phyloP scores from a whole-genome alignment of 2,329 filamentous ascomycete species.

The Trichothecium roseum region DNA sequence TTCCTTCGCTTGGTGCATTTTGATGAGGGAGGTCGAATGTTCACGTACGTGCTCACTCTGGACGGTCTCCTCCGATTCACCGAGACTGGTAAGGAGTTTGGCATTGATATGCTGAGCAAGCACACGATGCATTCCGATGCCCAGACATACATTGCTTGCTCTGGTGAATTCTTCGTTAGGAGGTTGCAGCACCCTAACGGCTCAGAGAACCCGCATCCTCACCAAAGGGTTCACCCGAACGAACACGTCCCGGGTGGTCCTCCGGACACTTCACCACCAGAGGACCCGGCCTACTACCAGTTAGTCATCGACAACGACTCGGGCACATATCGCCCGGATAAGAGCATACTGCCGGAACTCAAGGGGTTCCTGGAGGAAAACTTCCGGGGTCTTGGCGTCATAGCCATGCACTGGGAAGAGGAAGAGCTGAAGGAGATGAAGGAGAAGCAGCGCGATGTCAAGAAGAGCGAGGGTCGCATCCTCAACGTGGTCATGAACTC shows the following conservation, averaged over 20 bases:
- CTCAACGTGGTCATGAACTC: slow-evolving; percentile 47
- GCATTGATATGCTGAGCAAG: slow-evolving; percentile 85
- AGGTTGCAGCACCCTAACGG: slow-evolving; percentile 41
- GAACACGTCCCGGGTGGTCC: slow-evolving; percentile 36
- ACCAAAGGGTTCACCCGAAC: slow-evolving; percentile 40
- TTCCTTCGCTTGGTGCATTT: slow-evolving; percentile 83
- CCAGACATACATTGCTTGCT: slow-evolving; percentile 80
- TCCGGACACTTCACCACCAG: slow-evolving; percentile 29
- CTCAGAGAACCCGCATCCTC: slow-evolving; percentile 29
- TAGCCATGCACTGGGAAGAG: slow-evolving; percentile 69
- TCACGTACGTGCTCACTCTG: slow-evolving; percentile 84
- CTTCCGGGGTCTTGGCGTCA: slow-evolving; percentile 66
- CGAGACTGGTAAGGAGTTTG: slow-evolving; percentile 91
- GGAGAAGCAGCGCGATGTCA: slow-evolving; percentile 59
- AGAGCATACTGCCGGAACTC: slow-evolving; percentile 60
- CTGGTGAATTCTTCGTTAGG: slow-evolving; percentile 86
- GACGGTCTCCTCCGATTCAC: slow-evolving; percentile 85
- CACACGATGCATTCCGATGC: slow-evolving; percentile 97
- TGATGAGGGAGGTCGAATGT: slow-evolving; percentile 75
- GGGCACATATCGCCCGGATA: slow-evolving; percentile 85
- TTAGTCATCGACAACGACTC: slow-evolving; percentile 92
- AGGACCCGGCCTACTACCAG: slow-evolving; percentile 56
- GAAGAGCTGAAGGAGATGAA: slow-evolving; percentile 67
- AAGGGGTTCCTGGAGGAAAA: slow-evolving; percentile 60
- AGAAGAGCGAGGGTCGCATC: slow-evolving; percentile 50